These are phyloP conservation scores for Craterostigma plantagineum DNA, from an alignment of 257 asterid genomes.

Conservation along the genomic window DNA sequence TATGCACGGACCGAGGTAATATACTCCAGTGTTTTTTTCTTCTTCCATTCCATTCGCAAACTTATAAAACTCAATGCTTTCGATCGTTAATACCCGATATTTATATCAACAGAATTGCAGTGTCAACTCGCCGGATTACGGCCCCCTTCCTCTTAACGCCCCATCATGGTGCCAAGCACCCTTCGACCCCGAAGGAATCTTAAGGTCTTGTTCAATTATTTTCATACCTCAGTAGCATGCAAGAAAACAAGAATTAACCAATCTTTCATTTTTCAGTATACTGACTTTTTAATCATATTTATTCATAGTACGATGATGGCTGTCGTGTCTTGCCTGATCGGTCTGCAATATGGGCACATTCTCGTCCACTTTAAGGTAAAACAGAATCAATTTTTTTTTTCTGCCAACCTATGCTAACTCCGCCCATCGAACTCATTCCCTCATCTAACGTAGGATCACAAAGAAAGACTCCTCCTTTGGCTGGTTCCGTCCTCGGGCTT, in stretches of 20 bases:
- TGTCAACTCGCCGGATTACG: constrained; percentile 54
- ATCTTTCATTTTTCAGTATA: too few relatives aligned
- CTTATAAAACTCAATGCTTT: not conserved
- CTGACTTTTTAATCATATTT: too few relatives aligned
- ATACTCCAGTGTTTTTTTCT: not conserved
- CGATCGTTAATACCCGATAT: not conserved
- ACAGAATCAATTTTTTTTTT: not conserved
- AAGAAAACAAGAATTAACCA: too few relatives aligned
- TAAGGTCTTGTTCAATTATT: constrained; percentile 31
- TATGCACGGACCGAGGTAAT: constrained; percentile 37
- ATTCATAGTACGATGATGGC: constrained; percentile 55
- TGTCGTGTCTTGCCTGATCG: constrained; percentile 35
- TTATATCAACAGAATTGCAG: constrained; percentile 37
- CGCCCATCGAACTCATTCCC: too few relatives aligned
- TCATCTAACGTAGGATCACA: constrained; percentile 68
- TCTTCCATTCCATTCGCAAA: not conserved
- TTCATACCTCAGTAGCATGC: too few relatives aligned
- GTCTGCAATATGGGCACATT: constrained; percentile 50
- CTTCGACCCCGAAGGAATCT: constrained; percentile 59
- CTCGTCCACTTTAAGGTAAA: constrained; percentile 52
- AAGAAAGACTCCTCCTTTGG: constrained; percentile 38
- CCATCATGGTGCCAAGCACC: constrained; percentile 75
- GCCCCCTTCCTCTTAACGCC: constrained; percentile 51
- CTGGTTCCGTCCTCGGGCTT: constrained; percentile 25
- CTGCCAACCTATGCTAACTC: too few relatives aligned